Evolutionary conservation across 169 alveolate genomes (phyloP).

Genomic region (Babesia ovata): DNA sequence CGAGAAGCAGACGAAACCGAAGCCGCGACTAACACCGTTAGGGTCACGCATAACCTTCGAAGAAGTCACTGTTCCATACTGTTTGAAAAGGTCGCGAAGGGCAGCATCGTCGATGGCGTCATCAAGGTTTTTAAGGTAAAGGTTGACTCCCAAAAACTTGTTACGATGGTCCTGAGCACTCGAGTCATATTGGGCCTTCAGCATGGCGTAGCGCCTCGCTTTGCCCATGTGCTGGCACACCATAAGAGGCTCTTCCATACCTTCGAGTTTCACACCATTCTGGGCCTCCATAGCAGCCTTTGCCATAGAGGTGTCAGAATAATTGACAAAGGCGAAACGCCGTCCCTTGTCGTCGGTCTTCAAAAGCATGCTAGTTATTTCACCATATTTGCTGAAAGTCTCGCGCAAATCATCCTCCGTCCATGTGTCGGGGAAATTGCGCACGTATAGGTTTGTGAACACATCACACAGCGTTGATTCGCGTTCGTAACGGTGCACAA

Average conservation of each 20-base stretch:
- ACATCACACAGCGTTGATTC: constrained; percentile 59
- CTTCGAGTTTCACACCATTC: constrained; percentile 80
- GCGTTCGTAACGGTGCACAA: constrained; percentile 84
- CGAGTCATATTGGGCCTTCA: constrained; percentile 84
- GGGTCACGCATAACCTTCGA: constrained; percentile 93
- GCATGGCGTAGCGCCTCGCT: constrained; percentile 87
- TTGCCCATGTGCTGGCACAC: constrained; percentile 89
- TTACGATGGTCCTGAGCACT: constrained; percentile 70
- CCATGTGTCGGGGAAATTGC: constrained; percentile 89
- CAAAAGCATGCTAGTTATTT: constrained; percentile 84
- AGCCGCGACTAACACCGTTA: constrained; percentile 92
- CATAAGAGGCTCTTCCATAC: constrained; percentile 74
- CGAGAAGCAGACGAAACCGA: constrained; percentile 96
- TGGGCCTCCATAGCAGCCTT: constrained; percentile 86
- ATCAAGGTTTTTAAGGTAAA: constrained; percentile 90
- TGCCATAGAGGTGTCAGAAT: constrained; percentile 84
- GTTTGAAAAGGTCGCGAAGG: constrained; percentile 85
- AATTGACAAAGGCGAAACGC: constrained; percentile 87
- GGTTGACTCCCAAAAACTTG: constrained; percentile 85
- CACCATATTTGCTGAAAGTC: constrained; percentile 86
- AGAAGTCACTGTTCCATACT: constrained; percentile 89
- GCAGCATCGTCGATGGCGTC: constrained; percentile 87
- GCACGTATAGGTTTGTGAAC: constrained; percentile 89
- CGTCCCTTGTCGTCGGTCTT: constrained; percentile 86
- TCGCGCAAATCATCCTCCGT: constrained; percentile 78